Base-by-base conservation (phyloP, 495 filamentous ascomycete genomes). In the Penicilliopsis zonata region DNA sequence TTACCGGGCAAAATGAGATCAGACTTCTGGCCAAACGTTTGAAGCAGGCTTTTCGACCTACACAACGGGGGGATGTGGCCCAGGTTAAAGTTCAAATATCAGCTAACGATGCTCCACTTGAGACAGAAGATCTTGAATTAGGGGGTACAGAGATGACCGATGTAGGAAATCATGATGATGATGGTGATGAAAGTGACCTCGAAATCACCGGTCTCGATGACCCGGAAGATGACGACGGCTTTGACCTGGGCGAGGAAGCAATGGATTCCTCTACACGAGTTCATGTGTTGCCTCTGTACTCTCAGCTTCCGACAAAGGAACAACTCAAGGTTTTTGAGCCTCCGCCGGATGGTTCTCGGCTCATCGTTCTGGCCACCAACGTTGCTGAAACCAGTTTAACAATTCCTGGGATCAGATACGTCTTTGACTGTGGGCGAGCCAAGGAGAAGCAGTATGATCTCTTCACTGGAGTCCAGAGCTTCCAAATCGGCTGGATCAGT, bases 301-400 rank as follows among this genome's bases (percentile, higher is more conserved):
- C 92, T 3, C 72, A 94, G 27, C 68, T 99, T n/a, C 85, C 88
- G 2, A 90, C 86, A 9, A 84, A 78, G 46, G 83, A 96, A 44
- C 92, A 96, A 52, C 67, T 95, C 39, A 77, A 69, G 40, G 86
- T 99, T n/a, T 99, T 99, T 41, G 82, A 94, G 26, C 68, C 76
- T 2, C 78, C 86, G 0, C 87, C 92, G 6, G 78, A 84, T 21
- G 80, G 80, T 23, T 82, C 83, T 7, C 76, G 92, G 3, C 70
- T 93, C 6, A 83, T 96, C 36, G 80, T 99, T 12, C 59, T 99
- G 13, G 86, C 92, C 0, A 99, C 92, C 13, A 99, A 99, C 51
- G 83, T 99, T 14, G 92, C 92, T 0, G 92, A 99, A 52, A 99
- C 92, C 3, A 86, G 79, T 67, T 64, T 99, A 35, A 99, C 92